Evolutionary conservation across 2,329 filamentous ascomycete species (phyloP).

Genomic region (Nemania sp.): DNA sequence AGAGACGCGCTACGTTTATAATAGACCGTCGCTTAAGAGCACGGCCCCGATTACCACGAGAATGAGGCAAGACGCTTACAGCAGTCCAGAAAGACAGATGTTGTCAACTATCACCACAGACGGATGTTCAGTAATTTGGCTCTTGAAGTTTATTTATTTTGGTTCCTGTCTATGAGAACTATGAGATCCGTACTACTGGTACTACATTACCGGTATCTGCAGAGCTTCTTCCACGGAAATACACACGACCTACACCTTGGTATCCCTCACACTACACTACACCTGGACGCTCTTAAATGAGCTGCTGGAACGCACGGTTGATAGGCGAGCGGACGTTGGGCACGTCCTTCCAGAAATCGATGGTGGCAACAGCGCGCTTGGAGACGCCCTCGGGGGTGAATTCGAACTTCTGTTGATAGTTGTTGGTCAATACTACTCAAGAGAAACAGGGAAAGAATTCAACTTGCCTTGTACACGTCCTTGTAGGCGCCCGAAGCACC

Average conservation of each 20-base stretch:
- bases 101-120: too few relatives aligned
- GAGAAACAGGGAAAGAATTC: not conserved
- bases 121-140: not conserved
- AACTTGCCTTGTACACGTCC: conserved; percentile 86
- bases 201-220: conserved; percentile 27
- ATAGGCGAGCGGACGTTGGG: conserved; percentile 89
- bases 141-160: conserved; percentile 30
- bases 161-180: conserved; percentile 36
- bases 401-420: conserved; percentile 81
- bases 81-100: too few relatives aligned
- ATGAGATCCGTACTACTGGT: conserved; percentile 22
- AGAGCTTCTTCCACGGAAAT: conserved; percentile 21
- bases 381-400: conserved; percentile 96
- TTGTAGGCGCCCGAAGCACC: conserved; percentile 97
- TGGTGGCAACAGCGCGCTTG: conserved; percentile 89
- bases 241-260: conserved; percentile 13
- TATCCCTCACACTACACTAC: too few relatives aligned
- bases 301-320: conserved; percentile 97
- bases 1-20: too few relatives aligned
- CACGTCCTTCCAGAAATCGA: conserved; percentile 96
- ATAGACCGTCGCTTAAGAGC: too few relatives aligned
- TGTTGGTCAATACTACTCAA: conserved; percentile 42
- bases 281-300: conserved; percentile 75
- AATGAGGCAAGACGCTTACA: too few relatives aligned
- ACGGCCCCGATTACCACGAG: too few relatives aligned